Base-by-base conservation (phyloP, 495 filamentous ascomycete genomes). In the Acidomyces sp. region DNA sequence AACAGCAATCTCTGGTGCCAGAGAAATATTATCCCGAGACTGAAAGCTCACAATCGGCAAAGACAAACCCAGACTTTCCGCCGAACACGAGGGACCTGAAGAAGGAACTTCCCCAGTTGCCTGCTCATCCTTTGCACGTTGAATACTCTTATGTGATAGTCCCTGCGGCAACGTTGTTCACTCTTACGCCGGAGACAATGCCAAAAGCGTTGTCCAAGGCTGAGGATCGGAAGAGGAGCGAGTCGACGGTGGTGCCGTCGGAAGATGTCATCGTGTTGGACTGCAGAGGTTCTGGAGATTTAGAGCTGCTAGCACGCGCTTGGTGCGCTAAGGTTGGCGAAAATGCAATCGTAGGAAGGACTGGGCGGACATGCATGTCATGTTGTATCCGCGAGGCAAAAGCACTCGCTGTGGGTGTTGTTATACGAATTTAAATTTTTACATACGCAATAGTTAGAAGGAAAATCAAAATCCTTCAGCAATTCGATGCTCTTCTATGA, bases 301-400 rank as follows among this genome's bases (percentile, higher is more conserved):
- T 60, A 13, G 55, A 56, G 39, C 37, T 60, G 15, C 34, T 62
- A 29, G 59, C 55, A 9, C 39, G 59, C 7, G 55, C 59, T 3
- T 62, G 59, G 59, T 62, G 57, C 30, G 55, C 57, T 24, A 41
- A 55, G 37, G 47, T 45, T 22, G 57, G 59, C 1, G 28, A 52
- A 17, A 49, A 56, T 54, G 57, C 59, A 11, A 21, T 62, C 1
- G 29, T 62, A n/a, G 59, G 55, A 11, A 49, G 48, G 26, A 46
- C 38, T 4, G 55, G 55, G n/a, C 44, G 55, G 32, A 58, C 59
- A 30, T 62, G 59, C 41, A 36, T 62, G 27, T 53, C 45, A 3
- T 62, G 59, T 34, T 58, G 55, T 41, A 45, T 62, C 2, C 28
- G 59, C 19, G 59, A 62, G 51, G 59, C 57, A 13, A 52, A 50